phyloP scores from a whole-genome alignment of 2,329 filamentous ascomycete species.

The Colletotrichum sp. region DNA sequence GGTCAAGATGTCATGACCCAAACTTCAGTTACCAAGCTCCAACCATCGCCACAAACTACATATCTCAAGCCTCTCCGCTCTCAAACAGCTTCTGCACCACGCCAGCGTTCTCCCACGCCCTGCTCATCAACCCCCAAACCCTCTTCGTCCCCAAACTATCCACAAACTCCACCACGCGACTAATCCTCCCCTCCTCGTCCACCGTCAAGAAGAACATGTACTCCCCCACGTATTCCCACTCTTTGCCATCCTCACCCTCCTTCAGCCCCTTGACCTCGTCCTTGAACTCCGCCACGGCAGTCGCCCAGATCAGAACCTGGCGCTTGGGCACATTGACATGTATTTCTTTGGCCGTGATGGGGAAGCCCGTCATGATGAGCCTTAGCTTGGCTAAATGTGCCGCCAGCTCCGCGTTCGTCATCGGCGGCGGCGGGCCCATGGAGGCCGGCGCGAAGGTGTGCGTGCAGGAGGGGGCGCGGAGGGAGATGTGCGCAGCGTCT shows the following conservation, averaged over 20 bases:
- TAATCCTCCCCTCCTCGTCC: background rate
- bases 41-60: background rate
- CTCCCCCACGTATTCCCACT: background rate
- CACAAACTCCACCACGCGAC: background rate
- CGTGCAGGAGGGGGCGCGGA: background rate
- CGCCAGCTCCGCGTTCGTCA: background rate
- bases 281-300: background rate
- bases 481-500: background rate
- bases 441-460: background rate
- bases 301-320: background rate
- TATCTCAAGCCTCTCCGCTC: background rate
- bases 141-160: background rate
- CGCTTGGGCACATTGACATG: background rate
- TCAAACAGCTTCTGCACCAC: background rate
- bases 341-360: background rate
- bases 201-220: background rate
- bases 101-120: background rate
- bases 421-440: background rate
- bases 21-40: background rate
- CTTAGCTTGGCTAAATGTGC: fast-evolving
- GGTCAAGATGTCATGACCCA: too few species aligned
- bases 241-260: background rate
- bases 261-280: background rate
- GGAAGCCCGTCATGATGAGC: background rate
- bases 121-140: background rate